These are phyloP conservation scores for Aphanomyces cochlioides DNA, from an alignment of 352 stramenopile species.

Conservation along the genomic window DNA sequence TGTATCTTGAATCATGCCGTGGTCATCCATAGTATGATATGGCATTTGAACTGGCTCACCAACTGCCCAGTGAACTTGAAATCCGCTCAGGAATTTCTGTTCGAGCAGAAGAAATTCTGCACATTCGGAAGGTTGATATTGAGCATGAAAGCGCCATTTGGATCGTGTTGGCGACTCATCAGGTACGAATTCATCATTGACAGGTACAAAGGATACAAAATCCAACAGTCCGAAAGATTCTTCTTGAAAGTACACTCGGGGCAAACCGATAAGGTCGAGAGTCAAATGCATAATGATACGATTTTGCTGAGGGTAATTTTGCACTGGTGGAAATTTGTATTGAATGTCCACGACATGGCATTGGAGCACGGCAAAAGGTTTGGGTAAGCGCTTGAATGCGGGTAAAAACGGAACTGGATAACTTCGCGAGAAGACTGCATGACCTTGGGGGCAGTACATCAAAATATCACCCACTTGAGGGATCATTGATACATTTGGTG, in stretches of 20 bases:
- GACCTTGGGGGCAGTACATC: conserved; percentile 75
- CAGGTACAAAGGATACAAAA: conserved; percentile 66
- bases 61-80: conserved; percentile 64
- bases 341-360: conserved; percentile 70
- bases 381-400: conserved; percentile 49
- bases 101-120: conserved; percentile 85
- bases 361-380: conserved; percentile 60
- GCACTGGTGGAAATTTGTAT: conserved; percentile 64
- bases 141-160: conserved; percentile 50
- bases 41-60: conserved; percentile 73
- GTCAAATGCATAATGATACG: conserved; percentile 70
- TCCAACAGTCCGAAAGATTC: conserved; percentile 39
- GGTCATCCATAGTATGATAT: conserved; percentile 57
- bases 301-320: conserved; percentile 53
- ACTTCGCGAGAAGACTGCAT: conserved; percentile 47
- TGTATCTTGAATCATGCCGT: conserved; percentile 53
- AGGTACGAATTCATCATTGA: conserved; percentile 53
- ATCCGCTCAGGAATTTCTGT: conserved; percentile 70
- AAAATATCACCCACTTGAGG: conserved; percentile 79
- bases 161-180: conserved; percentile 46
- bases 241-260: conserved; percentile 38
- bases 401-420: conserved; percentile 41
- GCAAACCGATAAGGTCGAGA: conserved; percentile 57
- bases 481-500: conserved; percentile 55
- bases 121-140: conserved; percentile 73